A percentile compares a stretch with the other conserved stretches of the same genome.
These are phyloP conservation scores for Aspergillus cejpii DNA, from an alignment of 2,329 filamentous ascomycete species.

Conservation along the genomic window DNA sequence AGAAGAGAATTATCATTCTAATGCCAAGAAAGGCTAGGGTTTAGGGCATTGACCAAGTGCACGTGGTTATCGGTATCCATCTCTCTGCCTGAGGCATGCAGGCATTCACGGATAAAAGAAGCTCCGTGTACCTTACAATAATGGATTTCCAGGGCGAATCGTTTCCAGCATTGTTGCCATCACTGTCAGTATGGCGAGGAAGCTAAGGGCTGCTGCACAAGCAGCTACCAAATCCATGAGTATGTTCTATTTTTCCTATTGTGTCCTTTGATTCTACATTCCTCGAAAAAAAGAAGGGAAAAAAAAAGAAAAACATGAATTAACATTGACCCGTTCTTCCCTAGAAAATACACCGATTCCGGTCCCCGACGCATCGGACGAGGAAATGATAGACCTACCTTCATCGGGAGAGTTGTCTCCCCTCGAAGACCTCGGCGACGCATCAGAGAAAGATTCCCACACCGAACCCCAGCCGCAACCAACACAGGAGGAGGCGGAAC, in stretches of 20 bases:
- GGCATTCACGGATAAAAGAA: conserved; percentile 9
- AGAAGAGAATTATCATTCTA: background rate
- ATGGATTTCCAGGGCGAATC: background rate
- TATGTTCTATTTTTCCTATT: conserved; percentile 22
- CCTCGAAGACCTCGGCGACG: conserved; percentile 32
- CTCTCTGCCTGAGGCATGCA: conserved; percentile 2
- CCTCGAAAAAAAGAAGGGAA: background rate
- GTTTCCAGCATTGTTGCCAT: background rate
- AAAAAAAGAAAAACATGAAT: conserved; percentile 1
- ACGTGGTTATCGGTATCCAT: conserved; percentile 1
- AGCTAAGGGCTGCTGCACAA: conserved; percentile 42
- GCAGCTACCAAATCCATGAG: conserved; percentile 44
- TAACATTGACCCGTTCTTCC: conserved; percentile 11
- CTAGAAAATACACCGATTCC: conserved; percentile 41
- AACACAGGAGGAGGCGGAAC: conserved; percentile 45
- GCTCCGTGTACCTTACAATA: background rate
- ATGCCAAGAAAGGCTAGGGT: background rate
- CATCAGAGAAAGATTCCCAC: conserved; percentile 21
- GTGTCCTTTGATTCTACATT: conserved; percentile 1
- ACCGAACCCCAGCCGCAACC: conserved; percentile 27
- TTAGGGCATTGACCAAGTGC: background rate
- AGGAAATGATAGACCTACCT: conserved; percentile 39
- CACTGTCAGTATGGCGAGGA: conserved; percentile 37
- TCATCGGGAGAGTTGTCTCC: conserved; percentile 29
- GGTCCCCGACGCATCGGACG: conserved; percentile 41